Evolutionary conservation across 805 yeast species (phyloP), one percentile per base, ranked within the genome.

Genomic region (Wickerhamiella dianesei): DNA sequence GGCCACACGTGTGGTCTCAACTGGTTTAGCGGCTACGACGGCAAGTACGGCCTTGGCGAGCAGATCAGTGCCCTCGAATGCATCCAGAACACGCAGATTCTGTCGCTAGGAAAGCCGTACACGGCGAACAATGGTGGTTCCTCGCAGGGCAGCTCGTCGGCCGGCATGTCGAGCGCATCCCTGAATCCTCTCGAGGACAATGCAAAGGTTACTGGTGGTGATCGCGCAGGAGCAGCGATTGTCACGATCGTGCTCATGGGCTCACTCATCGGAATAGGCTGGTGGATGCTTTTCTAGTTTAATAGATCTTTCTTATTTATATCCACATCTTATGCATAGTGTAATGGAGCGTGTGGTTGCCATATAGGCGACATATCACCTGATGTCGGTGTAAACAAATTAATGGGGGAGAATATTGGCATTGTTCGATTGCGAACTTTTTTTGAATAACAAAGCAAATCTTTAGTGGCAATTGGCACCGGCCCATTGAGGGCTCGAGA

Each of bases 201-300:
- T 5, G 49, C 56, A 19, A 65, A 61, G 0, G 76, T 87, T 40
- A 67, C 76, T 0, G 62, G 68, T 0, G 77, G 75, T 50, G 95
- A 85, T 59, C 75, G 72, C 56, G 95, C 86, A 1, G 97, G 97
- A 44, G 96, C 96, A 1, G 94, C 94, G 43, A 68, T 88, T 19
- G 63, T 85, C 40, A 89, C 98, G 0, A 94, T 88, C 0, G 63
- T 85, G 4, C 78, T 82, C 1, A 62, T 85, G 52, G 75, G 76
- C 1, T 60, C 71, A 2, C 56, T 86, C 20, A 60, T 79, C 18
- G 85, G 79, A 35, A 77, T 87, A 20, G 73, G 82, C 29, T 68
- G 78, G 32, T 87, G 97, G 96, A 80, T 89, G 88, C 29, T 57
- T 8, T 25, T 51, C 16, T 21, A 21, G 35, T n/a, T 6, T 25